These are phyloP conservation scores for Peronospora tabacina DNA, from an alignment of 352 stramenopile genomes.

Conservation along the genomic window DNA sequence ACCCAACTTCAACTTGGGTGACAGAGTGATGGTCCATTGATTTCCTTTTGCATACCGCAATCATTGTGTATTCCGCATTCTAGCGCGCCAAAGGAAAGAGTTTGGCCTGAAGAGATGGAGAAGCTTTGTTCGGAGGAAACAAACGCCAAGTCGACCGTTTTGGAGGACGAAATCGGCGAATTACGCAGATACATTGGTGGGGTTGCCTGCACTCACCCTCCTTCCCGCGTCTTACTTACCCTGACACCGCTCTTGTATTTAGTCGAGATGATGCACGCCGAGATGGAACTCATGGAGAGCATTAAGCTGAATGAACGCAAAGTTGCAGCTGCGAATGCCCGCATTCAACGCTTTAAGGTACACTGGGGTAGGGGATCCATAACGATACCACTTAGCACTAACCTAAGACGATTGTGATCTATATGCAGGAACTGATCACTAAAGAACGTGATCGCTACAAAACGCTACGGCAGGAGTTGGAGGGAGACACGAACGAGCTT, in stretches of 20 bases:
- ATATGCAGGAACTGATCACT: slow-evolving; percentile 32
- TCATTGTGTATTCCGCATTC: slow-evolving; percentile 23
- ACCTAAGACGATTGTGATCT: neutral
- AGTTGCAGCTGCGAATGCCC: slow-evolving; percentile 32
- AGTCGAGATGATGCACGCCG: slow-evolving; percentile 78
- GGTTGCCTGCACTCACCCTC: slow-evolving; percentile 1
- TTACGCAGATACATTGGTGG: slow-evolving; percentile 62
- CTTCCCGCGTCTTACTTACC: neutral
- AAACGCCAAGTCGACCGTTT: slow-evolving; percentile 1
- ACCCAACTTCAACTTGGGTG: slow-evolving; percentile 1
- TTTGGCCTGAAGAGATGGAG: slow-evolving; percentile 11
- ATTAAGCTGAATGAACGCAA: slow-evolving; percentile 62
- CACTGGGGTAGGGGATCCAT: neutral
- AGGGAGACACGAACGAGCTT: slow-evolving; percentile 27
- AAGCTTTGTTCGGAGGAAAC: slow-evolving; percentile 2
- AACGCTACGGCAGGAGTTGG: slow-evolving; percentile 23
- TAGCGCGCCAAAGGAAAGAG: slow-evolving; percentile 2
- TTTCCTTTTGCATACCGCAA: slow-evolving; percentile 26
- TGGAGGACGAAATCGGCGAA: slow-evolving; percentile 45
- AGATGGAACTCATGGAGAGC: slow-evolving; percentile 61
- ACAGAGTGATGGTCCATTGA: slow-evolving; percentile 29
- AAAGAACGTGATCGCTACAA: slow-evolving; percentile 38
- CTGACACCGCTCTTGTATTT: neutral
- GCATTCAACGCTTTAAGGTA: slow-evolving; percentile 55
- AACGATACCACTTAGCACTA: neutral